phyloP scores from a whole-genome alignment of 352 stramenopile species.

The Phytophthora capsici region DNA sequence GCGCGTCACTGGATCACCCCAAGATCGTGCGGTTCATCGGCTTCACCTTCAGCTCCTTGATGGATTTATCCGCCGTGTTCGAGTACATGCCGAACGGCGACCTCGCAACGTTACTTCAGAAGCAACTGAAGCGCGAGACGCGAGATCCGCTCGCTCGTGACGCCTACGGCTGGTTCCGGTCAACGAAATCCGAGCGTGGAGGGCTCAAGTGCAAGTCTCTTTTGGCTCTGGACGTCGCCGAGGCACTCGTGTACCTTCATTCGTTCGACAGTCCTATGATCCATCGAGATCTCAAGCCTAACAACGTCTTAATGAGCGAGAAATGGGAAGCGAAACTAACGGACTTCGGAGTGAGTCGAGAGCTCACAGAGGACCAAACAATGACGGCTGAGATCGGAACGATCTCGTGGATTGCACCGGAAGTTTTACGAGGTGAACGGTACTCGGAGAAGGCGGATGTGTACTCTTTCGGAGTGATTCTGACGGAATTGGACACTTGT shows the following conservation, averaged over 20 bases:
- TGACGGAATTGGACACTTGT: conserved; percentile 62
- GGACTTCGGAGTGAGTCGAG: conserved; percentile 65
- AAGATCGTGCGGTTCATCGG: conserved; percentile 64
- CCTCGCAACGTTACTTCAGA: conserved; percentile 46
- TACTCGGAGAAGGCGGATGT: conserved; percentile 79
- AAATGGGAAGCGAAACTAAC: conserved; percentile 55
- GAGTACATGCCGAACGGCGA: conserved; percentile 60
- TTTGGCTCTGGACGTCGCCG: conserved; percentile 49
- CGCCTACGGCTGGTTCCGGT: conserved; percentile 40
- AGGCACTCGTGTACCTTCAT: conserved; percentile 57
- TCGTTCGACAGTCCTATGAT: conserved; percentile 53
- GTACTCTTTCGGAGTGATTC: conserved; percentile 76
- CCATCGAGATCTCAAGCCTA: conserved; percentile 61
- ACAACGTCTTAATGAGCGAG: conserved; percentile 59
- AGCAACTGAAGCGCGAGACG: conserved; percentile 40
- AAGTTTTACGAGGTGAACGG: conserved; percentile 63
- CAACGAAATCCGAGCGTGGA: conserved; percentile 17
- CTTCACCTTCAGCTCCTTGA: conserved; percentile 61
- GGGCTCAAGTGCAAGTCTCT: conserved; percentile 48
- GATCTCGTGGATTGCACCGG: conserved; percentile 69
- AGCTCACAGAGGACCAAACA: conserved; percentile 37
- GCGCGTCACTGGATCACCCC: conserved; percentile 41
- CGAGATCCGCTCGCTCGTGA: conserved; percentile 32
- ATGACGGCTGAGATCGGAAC: conserved; percentile 69
- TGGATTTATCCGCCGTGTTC: conserved; percentile 58